A percentile compares a stretch with the other conserved stretches of the same genome.
phyloP scores from a whole-genome alignment of 176 grass and related monocot genomes.

The Miscanthus lutarioriparius region DNA sequence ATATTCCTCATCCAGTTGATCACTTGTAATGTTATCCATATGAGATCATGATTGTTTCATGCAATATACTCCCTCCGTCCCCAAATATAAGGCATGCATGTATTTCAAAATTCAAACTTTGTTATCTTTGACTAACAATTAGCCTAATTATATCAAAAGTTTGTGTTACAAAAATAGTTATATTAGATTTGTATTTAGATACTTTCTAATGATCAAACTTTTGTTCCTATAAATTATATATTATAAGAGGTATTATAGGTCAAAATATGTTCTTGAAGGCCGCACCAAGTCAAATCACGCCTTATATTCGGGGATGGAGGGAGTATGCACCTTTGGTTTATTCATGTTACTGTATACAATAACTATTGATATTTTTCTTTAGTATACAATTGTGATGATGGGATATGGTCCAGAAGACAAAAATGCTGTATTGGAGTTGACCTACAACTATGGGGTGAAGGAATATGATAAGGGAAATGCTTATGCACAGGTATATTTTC shows the following conservation, averaged over 20 bases:
- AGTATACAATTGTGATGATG: conserved; percentile 97
- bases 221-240: too few relatives aligned
- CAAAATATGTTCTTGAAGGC: too few relatives aligned
- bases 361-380: conserved; percentile 13
- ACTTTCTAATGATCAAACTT: too few relatives aligned
- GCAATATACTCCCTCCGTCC: background rate
- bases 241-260: too few relatives aligned
- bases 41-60: background rate
- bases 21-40: background rate
- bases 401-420: conserved; percentile 99
- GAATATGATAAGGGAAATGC: conserved; percentile 93
- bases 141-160: too few relatives aligned
- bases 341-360: conserved; percentile 3
- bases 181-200: too few relatives aligned
- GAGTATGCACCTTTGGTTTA: background rate
- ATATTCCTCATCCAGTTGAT: conserved; percentile 7
- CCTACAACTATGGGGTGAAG: conserved; percentile 86
- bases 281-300: too few relatives aligned
- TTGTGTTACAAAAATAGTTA: too few relatives aligned
- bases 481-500: conserved; percentile 84
- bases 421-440: conserved; percentile 90
- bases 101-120: too few relatives aligned
- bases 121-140: too few relatives aligned
- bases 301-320: too few relatives aligned
- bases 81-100: too few relatives aligned